Evolutionary conservation across 768 basidiomycete genomes (phyloP).

Genomic region (Hypholoma sublateritium): DNA sequence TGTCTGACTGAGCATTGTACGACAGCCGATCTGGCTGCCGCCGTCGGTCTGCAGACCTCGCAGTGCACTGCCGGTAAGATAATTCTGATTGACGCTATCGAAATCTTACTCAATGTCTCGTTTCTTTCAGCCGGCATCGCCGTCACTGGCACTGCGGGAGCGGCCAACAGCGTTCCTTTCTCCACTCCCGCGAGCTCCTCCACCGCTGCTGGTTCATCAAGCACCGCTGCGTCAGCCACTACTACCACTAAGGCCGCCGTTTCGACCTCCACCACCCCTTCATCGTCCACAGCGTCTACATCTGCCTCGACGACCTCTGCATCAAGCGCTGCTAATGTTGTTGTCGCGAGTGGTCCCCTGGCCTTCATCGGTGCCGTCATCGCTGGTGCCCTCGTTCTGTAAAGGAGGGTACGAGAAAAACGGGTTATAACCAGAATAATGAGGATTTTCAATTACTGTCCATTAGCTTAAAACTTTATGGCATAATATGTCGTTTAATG

Average conservation of each 20-base stretch:
- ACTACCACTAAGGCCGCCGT: conserved; percentile 1
- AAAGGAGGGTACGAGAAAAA: not conserved
- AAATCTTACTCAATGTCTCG: not conserved
- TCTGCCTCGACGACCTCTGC: not conserved
- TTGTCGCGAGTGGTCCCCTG: not conserved
- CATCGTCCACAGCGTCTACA: not conserved
- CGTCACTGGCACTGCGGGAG: conserved; percentile 11
- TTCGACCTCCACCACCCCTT: not conserved
- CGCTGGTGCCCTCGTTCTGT: not conserved
- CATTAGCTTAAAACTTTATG: too few relatives aligned
- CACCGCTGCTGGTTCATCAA: not conserved
- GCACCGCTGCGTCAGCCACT: not conserved
- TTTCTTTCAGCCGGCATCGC: conserved; percentile 13
- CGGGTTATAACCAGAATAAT: too few relatives aligned
- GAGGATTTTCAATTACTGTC: too few relatives aligned
- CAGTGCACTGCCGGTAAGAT: conserved; percentile 20
- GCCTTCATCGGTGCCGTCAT: not conserved
- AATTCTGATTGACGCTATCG: not conserved
- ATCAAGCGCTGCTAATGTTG: not conserved
- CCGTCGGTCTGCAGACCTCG: conserved; percentile 15
- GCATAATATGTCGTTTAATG: too few relatives aligned
- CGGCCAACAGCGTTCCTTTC: conserved; percentile 14
- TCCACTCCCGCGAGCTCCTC: not conserved
- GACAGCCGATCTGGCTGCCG: conserved; percentile 15
- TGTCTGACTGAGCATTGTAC: conserved; percentile 21